phyloP scores from a whole-genome alignment of 2,329 filamentous ascomycete genomes.

The Lecanicillium sp. region DNA sequence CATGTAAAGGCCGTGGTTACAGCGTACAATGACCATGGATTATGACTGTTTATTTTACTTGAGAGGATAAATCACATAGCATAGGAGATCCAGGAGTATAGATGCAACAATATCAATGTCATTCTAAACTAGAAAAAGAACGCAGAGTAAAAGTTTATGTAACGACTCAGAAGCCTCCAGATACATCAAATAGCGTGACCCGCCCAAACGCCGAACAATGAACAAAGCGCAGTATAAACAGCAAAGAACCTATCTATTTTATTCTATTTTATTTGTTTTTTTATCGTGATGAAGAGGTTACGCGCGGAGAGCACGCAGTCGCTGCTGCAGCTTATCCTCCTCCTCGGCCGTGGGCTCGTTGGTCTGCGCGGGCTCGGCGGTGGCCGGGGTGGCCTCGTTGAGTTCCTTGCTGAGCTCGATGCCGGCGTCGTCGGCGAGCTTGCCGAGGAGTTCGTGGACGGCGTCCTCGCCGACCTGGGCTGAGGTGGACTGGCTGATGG shows the following conservation, averaged over 20 bases:
- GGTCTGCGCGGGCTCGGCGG: slow-evolving; percentile 48
- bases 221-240: background rate
- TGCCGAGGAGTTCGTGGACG: slow-evolving; percentile 76
- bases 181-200: too few species aligned
- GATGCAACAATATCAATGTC: slow-evolving; percentile 1
- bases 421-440: slow-evolving; percentile 82
- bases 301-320: slow-evolving; percentile 47
- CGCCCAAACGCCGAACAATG: slow-evolving; percentile 1
- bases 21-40: background rate
- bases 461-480: slow-evolving; percentile 71
- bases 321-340: slow-evolving; percentile 65
- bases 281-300: slow-evolving; percentile 21
- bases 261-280: background rate
- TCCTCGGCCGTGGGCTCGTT: slow-evolving; percentile 68
- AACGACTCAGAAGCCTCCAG: background rate
- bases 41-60: background rate
- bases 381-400: slow-evolving; percentile 45
- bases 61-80: background rate
- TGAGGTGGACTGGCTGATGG: slow-evolving; percentile 70
- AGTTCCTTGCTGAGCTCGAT: slow-evolving; percentile 76
- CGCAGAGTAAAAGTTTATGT: slow-evolving; percentile 3
- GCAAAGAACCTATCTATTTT: too few species aligned
- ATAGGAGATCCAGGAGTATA: background rate
- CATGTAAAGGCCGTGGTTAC: slow-evolving; percentile 49
- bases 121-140: background rate